Percentiles rank a stretch among this genome's conserved stretches.
phyloP scores from a whole-genome alignment of 352 stramenopile genomes.

The Phytopythium delawarense region DNA sequence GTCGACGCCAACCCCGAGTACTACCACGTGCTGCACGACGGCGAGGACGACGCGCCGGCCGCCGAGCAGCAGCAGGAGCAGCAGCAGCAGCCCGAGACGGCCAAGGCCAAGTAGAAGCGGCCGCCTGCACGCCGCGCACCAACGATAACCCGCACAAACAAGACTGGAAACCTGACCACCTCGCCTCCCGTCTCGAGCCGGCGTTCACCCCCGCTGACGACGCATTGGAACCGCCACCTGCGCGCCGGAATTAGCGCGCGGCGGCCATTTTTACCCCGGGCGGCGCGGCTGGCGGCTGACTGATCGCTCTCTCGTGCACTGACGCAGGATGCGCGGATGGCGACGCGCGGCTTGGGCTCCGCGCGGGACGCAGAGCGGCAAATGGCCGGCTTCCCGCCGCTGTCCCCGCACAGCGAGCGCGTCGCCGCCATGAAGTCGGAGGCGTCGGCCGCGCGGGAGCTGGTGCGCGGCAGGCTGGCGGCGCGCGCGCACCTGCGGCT shows the following conservation, averaged over 20 bases:
- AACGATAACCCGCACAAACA: background rate
- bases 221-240: background rate
- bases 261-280: background rate
- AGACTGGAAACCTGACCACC: background rate
- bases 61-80: conserved; percentile 6
- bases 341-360: background rate
- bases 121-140: background rate
- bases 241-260: background rate
- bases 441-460: background rate
- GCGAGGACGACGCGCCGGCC: conserved; percentile 26
- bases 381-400: background rate
- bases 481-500: background rate
- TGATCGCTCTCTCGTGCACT: background rate
- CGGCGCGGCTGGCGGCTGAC: background rate
- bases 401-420: background rate
- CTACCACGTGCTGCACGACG: conserved; percentile 83
- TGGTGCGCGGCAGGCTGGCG: background rate
- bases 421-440: background rate
- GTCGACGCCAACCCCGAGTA: conserved; percentile 88
- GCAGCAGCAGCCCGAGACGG: conserved; percentile 6
- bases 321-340: background rate
- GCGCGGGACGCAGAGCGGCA: background rate
- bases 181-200: background rate
- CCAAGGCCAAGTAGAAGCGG: background rate
- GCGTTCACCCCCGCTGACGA: background rate